phyloP scores from a whole-genome alignment of 352 stramenopile genomes.

The Globisporangium polare region DNA sequence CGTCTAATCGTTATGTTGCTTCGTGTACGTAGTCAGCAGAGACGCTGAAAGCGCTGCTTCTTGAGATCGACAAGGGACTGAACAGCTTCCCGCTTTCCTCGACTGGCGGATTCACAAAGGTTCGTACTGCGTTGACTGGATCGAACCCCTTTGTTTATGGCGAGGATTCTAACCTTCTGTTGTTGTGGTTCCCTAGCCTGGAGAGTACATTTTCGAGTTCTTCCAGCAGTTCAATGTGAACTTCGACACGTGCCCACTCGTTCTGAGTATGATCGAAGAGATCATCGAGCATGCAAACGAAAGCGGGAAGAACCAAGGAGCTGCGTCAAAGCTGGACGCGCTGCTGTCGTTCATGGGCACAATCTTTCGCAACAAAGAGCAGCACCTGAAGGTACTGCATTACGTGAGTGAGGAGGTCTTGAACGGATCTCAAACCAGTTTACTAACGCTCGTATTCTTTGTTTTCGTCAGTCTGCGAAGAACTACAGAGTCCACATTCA shows the following conservation, averaged over 20 bases:
- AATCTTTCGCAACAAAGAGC: constrained; percentile 83
- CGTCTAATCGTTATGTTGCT: neutral
- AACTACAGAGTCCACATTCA: constrained; percentile 89
- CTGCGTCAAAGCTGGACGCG: constrained; percentile 72
- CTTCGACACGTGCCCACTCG: constrained; percentile 84
- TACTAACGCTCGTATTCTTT: constrained; percentile 2
- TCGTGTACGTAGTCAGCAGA: constrained; percentile 47
- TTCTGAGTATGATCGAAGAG: constrained; percentile 86
- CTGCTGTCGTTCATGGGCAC: constrained; percentile 83
- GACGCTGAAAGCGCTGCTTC: constrained; percentile 74
- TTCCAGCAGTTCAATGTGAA: constrained; percentile 89
- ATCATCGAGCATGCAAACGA: constrained; percentile 82
- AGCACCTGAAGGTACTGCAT: constrained; percentile 50
- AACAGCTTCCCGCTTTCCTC: constrained; percentile 71
- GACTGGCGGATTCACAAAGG: constrained; percentile 80
- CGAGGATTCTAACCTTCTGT: neutral
- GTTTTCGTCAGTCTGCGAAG: constrained; percentile 41
- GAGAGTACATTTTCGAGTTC: constrained; percentile 90
- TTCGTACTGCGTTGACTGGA: constrained; percentile 11
- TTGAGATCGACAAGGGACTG: constrained; percentile 84
- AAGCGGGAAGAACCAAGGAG: constrained; percentile 56
- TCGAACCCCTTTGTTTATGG: neutral
- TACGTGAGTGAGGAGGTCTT: neutral
- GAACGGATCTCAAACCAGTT: neutral
- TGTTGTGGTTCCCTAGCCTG: constrained; percentile 31